Percentiles rank a stretch among this genome's conserved stretches.
These are phyloP conservation scores for Saccharomycopsis sp. DNA, from an alignment of 805 yeast genomes.

Conservation along the genomic window DNA sequence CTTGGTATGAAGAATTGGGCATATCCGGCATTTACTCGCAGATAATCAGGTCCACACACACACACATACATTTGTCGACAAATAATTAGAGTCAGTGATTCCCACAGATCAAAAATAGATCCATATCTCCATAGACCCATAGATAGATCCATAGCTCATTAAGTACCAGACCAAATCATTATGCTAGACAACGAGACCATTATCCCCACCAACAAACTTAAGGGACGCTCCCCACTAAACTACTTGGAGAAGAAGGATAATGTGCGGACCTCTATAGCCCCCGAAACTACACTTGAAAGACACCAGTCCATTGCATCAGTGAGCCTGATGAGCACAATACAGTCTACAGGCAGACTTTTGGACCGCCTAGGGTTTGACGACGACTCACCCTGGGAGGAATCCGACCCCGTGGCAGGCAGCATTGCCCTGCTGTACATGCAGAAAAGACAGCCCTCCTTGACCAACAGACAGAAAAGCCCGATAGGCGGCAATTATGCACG, in stretches of 20 bases:
- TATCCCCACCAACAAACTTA: background rate
- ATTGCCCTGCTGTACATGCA: background rate
- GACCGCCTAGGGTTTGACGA: slow-evolving; percentile 17
- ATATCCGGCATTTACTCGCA: too few relatives aligned
- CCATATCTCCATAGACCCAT: background rate
- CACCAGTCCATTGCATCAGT: slow-evolving; percentile 14
- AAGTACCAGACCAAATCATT: too few relatives aligned
- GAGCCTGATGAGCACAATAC: slow-evolving; percentile 11
- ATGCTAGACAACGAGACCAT: background rate
- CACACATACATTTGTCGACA: too few relatives aligned
- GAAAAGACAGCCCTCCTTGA: background rate
- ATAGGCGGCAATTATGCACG: background rate
- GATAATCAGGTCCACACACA: too few relatives aligned
- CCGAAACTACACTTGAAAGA: slow-evolving; percentile 2
- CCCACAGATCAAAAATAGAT: background rate
- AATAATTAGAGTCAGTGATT: too few relatives aligned
- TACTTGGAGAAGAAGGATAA: background rate
- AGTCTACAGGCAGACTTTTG: slow-evolving; percentile 5
- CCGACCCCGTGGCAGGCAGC: background rate
- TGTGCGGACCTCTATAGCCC: background rate
- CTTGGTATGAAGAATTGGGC: too few relatives aligned
- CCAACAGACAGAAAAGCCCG: background rate
- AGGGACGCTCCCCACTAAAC: background rate
- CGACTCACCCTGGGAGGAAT: slow-evolving; percentile 15
- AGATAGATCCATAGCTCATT: background rate